Percentiles rank a stretch among this genome's conserved stretches.
Evolutionary conservation across 2,329 filamentous ascomycete genomes (phyloP).

Genomic region (Ceratocystis papillata): DNA sequence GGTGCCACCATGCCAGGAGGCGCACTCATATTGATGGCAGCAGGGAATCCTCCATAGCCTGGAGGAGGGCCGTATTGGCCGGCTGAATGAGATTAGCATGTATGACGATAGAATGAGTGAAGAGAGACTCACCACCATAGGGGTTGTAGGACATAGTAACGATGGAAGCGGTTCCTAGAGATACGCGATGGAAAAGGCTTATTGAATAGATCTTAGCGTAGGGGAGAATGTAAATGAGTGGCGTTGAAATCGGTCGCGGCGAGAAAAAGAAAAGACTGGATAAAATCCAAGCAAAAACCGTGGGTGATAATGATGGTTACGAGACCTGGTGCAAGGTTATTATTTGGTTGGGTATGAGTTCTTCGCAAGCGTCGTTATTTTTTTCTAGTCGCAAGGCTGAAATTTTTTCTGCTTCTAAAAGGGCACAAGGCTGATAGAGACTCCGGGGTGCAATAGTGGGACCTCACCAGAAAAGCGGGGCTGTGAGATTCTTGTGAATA

Average conservation of each 20-base stretch:
- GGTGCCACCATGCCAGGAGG: conserved; percentile 64
- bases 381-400: conserved; percentile 22
- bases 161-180: neutral
- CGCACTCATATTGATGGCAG: conserved; percentile 37
- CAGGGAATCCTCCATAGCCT: conserved; percentile 60
- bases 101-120: neutral
- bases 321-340: neutral
- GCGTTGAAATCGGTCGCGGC: neutral
- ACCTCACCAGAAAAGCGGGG: conserved; percentile 14
- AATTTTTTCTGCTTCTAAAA: conserved; percentile 1
- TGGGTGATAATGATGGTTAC: neutral
- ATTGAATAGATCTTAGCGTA: neutral
- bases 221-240: neutral
- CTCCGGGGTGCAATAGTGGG: neutral
- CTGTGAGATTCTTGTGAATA: conserved; percentile 17
- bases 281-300: neutral
- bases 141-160: conserved; percentile 48
- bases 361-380: neutral
- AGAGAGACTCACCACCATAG: conserved; percentile 41
- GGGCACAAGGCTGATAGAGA: conserved; percentile 14
- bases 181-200: neutral
- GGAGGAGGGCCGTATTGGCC: conserved; percentile 44
- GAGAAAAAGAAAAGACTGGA: neutral
- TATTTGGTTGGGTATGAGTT: neutral
- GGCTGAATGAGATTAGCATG: conserved; percentile 12